Evolutionary conservation across 495 filamentous ascomycete species (phyloP).

Genomic region (Ascobolus immersus): DNA sequence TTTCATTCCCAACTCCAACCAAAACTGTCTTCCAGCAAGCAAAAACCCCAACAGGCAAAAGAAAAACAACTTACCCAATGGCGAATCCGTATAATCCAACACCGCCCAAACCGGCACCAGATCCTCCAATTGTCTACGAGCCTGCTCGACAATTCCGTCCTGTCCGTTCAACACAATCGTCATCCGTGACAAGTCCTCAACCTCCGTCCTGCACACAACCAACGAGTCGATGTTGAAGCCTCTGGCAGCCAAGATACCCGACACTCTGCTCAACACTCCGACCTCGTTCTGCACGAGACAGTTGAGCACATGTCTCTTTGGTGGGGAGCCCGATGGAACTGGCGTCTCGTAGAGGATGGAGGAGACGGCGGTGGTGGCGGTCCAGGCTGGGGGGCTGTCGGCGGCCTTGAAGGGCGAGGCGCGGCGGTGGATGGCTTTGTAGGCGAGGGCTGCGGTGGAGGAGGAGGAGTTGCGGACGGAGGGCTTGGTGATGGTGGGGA

Average conservation of each 20-base stretch:
- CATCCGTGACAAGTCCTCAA: constrained; percentile 94
- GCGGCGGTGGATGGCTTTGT: constrained; percentile 88
- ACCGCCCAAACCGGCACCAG: constrained; percentile 96
- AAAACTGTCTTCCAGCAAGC: no score
- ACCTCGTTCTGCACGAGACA: constrained; percentile 98
- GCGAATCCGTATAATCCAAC: constrained; percentile 74
- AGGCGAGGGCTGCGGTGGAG: constrained; percentile 80
- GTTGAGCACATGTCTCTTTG: constrained; percentile 86
- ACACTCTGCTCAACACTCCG: constrained; percentile 84
- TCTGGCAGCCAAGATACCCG: constrained; percentile 80
- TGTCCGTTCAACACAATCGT: constrained; percentile 90
- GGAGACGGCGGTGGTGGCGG: constrained; percentile 80
- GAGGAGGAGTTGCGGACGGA: constrained; percentile 25
- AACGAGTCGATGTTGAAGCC: constrained; percentile 98
- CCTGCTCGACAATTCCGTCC: constrained; percentile 94
- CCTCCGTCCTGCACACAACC: constrained; percentile 92
- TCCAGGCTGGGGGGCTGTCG: constrained; percentile 59
- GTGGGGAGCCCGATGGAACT: constrained; percentile 50
- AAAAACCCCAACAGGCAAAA: no score
- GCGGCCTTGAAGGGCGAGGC: constrained; percentile 58
- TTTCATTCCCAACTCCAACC: no score
- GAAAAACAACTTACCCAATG: no score
- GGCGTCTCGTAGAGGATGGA: constrained; percentile 98
- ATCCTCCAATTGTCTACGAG: constrained; percentile 81
- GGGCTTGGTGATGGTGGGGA: no score